phyloP scores from a whole-genome alignment of 768 basidiomycete species.

The Rhizopogon salebrosus region DNA sequence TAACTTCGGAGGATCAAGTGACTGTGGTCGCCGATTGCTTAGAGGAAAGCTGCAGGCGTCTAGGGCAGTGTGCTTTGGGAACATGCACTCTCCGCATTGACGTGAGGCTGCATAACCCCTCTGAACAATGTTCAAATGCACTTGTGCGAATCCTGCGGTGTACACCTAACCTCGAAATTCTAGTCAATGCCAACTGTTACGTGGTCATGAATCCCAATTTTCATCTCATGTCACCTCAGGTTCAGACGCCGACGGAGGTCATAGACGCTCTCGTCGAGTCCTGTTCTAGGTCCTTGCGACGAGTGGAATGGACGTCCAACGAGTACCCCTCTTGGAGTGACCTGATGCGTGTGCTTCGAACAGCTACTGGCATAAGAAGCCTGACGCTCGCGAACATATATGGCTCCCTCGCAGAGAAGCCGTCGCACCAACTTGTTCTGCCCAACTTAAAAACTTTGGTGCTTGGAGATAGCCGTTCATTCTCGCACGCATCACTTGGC shows the following conservation, averaged over 20 bases:
- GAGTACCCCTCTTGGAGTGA: slow-evolving; percentile 39
- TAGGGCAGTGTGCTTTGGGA: slow-evolving; percentile 28
- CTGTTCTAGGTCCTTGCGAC: slow-evolving; percentile 31
- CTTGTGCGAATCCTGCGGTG: slow-evolving; percentile 34
- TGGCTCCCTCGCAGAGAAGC: slow-evolving; percentile 21
- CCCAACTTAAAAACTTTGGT: slow-evolving; percentile 37
- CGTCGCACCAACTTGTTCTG: slow-evolving; percentile 24
- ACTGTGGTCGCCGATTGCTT: slow-evolving; percentile 28
- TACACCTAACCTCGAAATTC: slow-evolving; percentile 41
- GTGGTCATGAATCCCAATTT: slow-evolving; percentile 16
- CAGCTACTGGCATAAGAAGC: slow-evolving; percentile 30
- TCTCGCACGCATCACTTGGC: slow-evolving; percentile 28
- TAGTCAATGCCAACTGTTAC: slow-evolving; percentile 34
- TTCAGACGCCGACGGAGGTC: slow-evolving; percentile 27
- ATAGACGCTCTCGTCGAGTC: slow-evolving; percentile 27
- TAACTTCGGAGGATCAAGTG: slow-evolving; percentile 33
- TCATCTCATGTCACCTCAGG: slow-evolving; percentile 16
- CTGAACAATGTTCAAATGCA: slow-evolving; percentile 10
- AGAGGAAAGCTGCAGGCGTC: slow-evolving; percentile 20
- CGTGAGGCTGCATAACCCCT: slow-evolving; percentile 31
- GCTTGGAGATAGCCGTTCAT: slow-evolving; percentile 30
- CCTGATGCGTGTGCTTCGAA: slow-evolving; percentile 31
- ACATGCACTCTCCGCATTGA: slow-evolving; percentile 38
- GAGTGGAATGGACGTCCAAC: slow-evolving; percentile 41
- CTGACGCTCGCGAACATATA: slow-evolving; percentile 38